A percentile compares a stretch with the other conserved stretches of the same genome.
Conservation (phyloP, 441 rosid genomes). For the Populus tomentosa region DNA sequence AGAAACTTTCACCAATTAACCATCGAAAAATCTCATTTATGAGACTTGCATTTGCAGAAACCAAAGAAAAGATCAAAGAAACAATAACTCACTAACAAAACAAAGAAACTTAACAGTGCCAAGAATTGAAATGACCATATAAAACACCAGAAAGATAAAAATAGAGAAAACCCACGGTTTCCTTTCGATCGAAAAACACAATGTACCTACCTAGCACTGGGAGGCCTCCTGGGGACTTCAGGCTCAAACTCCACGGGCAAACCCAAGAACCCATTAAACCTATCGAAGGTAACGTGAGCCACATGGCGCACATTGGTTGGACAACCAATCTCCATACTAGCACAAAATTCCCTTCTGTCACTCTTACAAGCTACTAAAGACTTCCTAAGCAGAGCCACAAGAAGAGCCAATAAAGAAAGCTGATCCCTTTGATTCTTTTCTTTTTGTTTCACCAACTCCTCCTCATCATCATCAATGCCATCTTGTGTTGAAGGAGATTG, state of each 20-base stretch:
- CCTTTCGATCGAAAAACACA: neutral
- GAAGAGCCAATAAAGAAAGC: constrained; percentile 68
- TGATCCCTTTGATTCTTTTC: constrained; percentile 37
- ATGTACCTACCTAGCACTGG: constrained; percentile 88
- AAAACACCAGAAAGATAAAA: neutral
- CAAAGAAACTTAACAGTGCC: neutral
- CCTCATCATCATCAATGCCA: constrained; percentile 29
- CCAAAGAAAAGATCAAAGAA: no score
- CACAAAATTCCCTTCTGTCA: constrained; percentile 58
- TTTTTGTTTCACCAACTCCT: constrained; percentile 20
- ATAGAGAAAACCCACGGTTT: neutral
- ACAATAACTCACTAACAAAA: no score
- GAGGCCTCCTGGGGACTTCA: constrained; percentile 68
- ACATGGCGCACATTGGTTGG: constrained; percentile 76
- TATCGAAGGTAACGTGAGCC: constrained; percentile 79
- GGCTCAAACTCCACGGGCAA: constrained; percentile 84
- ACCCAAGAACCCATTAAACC: constrained; percentile 85
- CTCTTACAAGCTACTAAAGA: constrained; percentile 65
- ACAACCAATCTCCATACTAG: constrained; percentile 72
- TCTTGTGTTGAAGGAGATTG: constrained; percentile 27
- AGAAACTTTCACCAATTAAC: neutral
- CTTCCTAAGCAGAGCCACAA: constrained; percentile 63
- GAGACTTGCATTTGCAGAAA: neutral
- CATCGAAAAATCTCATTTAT: neutral
- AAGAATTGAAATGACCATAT: neutral